Conservation (phyloP, 495 filamentous ascomycete genomes). For the Aspergillus leporis region DNA sequence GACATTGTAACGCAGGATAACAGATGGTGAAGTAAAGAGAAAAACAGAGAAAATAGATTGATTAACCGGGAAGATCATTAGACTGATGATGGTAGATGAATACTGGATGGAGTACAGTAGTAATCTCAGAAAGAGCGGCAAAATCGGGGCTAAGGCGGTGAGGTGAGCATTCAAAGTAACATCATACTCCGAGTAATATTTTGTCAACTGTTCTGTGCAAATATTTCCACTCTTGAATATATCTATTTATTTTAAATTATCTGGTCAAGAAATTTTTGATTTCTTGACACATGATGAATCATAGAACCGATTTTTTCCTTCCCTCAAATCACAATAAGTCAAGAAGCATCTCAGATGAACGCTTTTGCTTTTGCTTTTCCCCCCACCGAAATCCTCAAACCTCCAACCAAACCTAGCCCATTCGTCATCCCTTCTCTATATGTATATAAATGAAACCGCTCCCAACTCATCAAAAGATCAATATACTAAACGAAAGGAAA, state of each 20-base stretch:
- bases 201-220: background rate
- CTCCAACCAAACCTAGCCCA: background rate
- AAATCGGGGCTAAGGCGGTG: constrained; percentile 8
- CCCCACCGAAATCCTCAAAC: background rate
- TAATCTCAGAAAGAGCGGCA: constrained; percentile 5
- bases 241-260: background rate
- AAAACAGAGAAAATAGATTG: background rate
- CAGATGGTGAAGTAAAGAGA: constrained; percentile 17
- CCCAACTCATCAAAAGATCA: background rate
- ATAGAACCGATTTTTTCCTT: background rate
- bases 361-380: background rate
- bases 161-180: background rate
- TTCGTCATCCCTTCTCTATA: background rate
- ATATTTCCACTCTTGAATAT: too few species aligned
- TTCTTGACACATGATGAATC: background rate
- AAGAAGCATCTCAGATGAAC: background rate
- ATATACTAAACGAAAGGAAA: background rate
- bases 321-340: background rate
- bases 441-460: background rate
- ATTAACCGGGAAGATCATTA: background rate
- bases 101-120: too few species aligned
- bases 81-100: background rate
- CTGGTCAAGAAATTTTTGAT: background rate
- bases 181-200: background rate
- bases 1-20: constrained; percentile 7